Conservation (phyloP, 345 rosid genomes). For the Jatropha curcas region DNA sequence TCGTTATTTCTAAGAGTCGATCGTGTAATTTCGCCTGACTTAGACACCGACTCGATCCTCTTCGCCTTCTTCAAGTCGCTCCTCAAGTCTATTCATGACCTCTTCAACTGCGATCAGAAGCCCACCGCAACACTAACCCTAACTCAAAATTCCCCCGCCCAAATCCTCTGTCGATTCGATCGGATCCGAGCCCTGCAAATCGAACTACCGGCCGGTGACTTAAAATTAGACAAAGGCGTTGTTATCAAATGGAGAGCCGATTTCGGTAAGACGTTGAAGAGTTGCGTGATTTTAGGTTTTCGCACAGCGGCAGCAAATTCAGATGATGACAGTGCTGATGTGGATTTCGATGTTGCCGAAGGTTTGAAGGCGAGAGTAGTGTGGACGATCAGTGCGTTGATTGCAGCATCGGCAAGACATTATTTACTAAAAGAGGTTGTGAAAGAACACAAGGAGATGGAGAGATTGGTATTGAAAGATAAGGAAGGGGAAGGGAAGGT, state of each 20-base stretch:
- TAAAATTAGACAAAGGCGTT: constrained; percentile 31
- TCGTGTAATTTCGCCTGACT: constrained; percentile 43
- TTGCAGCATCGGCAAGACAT: constrained; percentile 49
- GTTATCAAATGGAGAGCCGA: constrained; percentile 44
- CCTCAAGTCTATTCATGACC: constrained; percentile 27
- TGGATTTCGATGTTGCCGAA: constrained; percentile 27
- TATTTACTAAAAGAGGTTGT: constrained; percentile 39
- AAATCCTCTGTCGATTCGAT: constrained; percentile 39
- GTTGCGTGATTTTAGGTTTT: constrained; percentile 48
- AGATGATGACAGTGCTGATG: constrained; percentile 1
- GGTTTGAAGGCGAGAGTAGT: constrained; percentile 47
- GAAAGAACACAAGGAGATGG: constrained; percentile 32
- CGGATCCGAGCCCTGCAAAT: constrained; percentile 41
- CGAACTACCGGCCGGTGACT: constrained; percentile 46
- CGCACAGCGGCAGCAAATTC: background rate
- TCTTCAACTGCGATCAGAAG: constrained; percentile 17
- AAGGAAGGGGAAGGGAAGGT: constrained; percentile 46
- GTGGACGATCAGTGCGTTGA: constrained; percentile 56
- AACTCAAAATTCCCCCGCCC: constrained; percentile 28
- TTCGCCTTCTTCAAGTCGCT: constrained; percentile 29
- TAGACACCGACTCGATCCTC: constrained; percentile 31
- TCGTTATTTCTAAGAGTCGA: constrained; percentile 48
- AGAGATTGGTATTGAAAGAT: constrained; percentile 34
- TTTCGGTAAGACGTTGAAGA: constrained; percentile 37
- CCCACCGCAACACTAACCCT: constrained; percentile 1